Conservation (phyloP, 768 basidiomycete genomes). For the Russula griseocarnosa region DNA sequence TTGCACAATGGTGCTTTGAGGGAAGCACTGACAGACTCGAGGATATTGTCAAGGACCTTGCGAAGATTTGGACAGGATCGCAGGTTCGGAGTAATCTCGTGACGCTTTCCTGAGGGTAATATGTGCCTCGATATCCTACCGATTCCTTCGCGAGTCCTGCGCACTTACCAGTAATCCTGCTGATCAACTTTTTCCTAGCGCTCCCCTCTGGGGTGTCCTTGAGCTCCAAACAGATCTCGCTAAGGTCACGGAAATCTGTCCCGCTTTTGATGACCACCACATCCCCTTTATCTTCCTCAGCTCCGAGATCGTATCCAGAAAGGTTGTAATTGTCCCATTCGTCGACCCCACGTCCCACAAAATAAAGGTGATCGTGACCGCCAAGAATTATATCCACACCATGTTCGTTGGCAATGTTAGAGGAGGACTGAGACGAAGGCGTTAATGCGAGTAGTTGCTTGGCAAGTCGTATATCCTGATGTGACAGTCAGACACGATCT, state of each 20-base stretch:
- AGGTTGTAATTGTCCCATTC: slow-evolving; percentile 65
- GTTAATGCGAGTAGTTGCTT: slow-evolving; percentile 60
- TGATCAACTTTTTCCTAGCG: slow-evolving; percentile 62
- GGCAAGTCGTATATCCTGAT: slow-evolving; percentile 67
- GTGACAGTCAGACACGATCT: slow-evolving; percentile 1
- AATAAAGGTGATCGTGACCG: slow-evolving; percentile 88
- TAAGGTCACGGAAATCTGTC: slow-evolving; percentile 84
- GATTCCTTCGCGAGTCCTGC: neutral
- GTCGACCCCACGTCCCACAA: slow-evolving; percentile 58
- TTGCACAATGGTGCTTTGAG: slow-evolving; percentile 75
- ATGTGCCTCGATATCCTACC: neutral
- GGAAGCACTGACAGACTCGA: slow-evolving; percentile 65
- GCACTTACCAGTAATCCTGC: slow-evolving; percentile 51
- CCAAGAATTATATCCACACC: slow-evolving; percentile 83
- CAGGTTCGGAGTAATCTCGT: slow-evolving; percentile 54
- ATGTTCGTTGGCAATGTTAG: slow-evolving; percentile 50
- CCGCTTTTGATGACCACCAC: slow-evolving; percentile 80
- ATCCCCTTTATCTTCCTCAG: slow-evolving; percentile 68
- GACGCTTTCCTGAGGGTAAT: slow-evolving; percentile 55
- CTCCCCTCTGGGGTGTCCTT: slow-evolving; percentile 56
- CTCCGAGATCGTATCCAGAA: slow-evolving; percentile 51
- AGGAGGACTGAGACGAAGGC: slow-evolving; percentile 46
- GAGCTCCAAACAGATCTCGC: slow-evolving; percentile 65
- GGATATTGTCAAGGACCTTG: slow-evolving; percentile 55
- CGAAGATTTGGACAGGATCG: slow-evolving; percentile 44